Conservation (phyloP, 1,139 yeast genomes). For the Geotrichum klebahnii region DNA sequence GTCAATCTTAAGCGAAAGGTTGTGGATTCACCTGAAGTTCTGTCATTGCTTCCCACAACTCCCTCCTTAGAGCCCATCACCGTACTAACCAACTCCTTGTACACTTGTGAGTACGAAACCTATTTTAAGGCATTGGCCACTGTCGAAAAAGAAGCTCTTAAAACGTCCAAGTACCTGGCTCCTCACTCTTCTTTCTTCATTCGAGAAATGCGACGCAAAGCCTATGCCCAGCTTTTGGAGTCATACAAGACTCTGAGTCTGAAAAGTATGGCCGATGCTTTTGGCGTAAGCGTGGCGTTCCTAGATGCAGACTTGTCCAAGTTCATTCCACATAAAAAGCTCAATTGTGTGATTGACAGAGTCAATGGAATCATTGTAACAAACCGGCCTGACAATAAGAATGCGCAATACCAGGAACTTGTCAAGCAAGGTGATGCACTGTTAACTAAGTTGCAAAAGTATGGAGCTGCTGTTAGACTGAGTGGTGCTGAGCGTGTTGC, state of each 20-base stretch:
- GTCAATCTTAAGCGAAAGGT: conserved; percentile 78
- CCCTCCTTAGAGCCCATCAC: conserved; percentile 75
- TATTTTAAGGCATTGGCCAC: conserved; percentile 76
- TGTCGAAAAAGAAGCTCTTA: conserved; percentile 69
- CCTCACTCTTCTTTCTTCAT: conserved; percentile 80
- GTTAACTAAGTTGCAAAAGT: conserved; percentile 90
- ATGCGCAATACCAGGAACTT: conserved; percentile 82
- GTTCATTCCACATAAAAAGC: conserved; percentile 87
- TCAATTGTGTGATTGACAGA: conserved; percentile 92
- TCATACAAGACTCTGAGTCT: conserved; percentile 87
- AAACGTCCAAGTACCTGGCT: conserved; percentile 69
- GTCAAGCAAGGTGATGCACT: conserved; percentile 90
- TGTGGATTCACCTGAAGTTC: conserved; percentile 90
- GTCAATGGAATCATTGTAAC: conserved; percentile 96
- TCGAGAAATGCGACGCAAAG: conserved; percentile 92
- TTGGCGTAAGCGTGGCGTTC: conserved; percentile 82
- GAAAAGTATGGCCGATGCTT: conserved; percentile 89
- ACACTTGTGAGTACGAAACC: conserved; percentile 80
- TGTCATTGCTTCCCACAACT: conserved; percentile 71
- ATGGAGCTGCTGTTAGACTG: conserved; percentile 93
- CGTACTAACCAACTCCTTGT: conserved; percentile 77
- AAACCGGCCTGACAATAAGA: conserved; percentile 92
- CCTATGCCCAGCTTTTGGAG: conserved; percentile 89
- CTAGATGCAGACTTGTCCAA: conserved; percentile 76
- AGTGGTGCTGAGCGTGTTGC: conserved; percentile 68